phyloP scores from a whole-genome alignment of 179 eudicot genomes.

The Beta macrorhiza region DNA sequence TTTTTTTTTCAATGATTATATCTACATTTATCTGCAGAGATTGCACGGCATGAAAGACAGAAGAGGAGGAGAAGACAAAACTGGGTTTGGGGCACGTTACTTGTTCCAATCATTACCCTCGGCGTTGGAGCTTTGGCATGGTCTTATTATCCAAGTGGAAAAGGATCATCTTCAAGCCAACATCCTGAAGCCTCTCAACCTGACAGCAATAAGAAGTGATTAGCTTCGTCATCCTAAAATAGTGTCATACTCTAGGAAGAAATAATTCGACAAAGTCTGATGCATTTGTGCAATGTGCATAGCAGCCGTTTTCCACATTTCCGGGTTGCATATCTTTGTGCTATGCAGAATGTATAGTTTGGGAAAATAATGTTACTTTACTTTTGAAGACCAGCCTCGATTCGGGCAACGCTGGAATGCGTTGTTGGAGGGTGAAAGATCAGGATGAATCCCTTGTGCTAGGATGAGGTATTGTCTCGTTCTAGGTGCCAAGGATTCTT shows the following conservation, averaged over 20 bases:
- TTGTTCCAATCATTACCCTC: conserved; percentile 60
- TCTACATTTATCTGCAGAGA: conserved; percentile 38
- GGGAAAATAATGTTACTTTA: conserved; percentile 17
- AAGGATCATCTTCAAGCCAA: conserved; percentile 44
- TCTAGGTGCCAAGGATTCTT: background rate
- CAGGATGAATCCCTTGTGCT: conserved; percentile 6
- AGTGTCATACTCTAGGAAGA: conserved; percentile 15
- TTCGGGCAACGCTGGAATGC: conserved; percentile 19
- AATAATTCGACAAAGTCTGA: conserved; percentile 28
- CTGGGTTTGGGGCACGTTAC: conserved; percentile 81
- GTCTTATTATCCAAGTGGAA: conserved; percentile 65
- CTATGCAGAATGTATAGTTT: conserved; percentile 42
- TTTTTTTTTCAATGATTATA: background rate
- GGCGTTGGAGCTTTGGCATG: conserved; percentile 76
- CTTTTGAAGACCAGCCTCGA: conserved; percentile 16
- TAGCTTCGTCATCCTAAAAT: conserved; percentile 23
- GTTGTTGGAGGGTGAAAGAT: conserved; percentile 1
- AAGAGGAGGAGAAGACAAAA: conserved; percentile 66
- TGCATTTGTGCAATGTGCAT: conserved; percentile 39
- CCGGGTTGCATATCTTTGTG: conserved; percentile 30
- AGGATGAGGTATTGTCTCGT: conserved; percentile 21
- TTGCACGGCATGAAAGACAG: conserved; percentile 70
- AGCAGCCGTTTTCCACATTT: conserved; percentile 23
- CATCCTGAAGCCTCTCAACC: conserved; percentile 32
- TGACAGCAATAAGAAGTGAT: conserved; percentile 34